Conservation (phyloP, 164 flowering plant species). For the Cinnamomum chago region DNA sequence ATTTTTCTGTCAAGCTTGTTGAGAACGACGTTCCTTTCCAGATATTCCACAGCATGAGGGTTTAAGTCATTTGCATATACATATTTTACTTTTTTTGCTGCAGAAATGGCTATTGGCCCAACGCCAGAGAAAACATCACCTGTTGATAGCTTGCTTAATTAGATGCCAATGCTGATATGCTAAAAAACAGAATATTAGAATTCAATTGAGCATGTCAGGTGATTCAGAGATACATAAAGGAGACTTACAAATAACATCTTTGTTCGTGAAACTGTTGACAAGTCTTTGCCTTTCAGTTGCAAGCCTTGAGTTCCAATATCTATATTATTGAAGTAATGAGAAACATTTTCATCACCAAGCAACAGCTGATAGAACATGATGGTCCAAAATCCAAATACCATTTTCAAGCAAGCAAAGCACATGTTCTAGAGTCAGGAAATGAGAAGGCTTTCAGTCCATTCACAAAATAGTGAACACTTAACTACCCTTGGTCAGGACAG, state of each 20-base stretch:
- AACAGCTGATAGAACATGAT: background rate
- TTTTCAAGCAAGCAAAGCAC: background rate
- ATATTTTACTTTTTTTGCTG: conserved; percentile 80
- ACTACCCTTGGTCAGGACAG: too few relatives aligned
- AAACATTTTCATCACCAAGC: background rate
- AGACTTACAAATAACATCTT: conserved; percentile 84
- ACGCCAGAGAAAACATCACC: conserved; percentile 98
- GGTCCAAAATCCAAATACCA: background rate
- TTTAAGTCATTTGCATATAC: conserved; percentile 96
- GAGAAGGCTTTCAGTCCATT: background rate
- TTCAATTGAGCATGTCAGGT: background rate
- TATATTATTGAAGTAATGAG: conserved; percentile 14
- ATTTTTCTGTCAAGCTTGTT: conserved; percentile 83
- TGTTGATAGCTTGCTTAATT: conserved; percentile 18
- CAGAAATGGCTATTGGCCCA: conserved; percentile 83
- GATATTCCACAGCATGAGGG: conserved; percentile 78
- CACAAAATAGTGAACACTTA: too few relatives aligned
- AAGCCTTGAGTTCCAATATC: conserved; percentile 95
- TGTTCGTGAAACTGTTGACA: conserved; percentile 47
- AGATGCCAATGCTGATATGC: background rate
- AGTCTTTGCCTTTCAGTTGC: conserved; percentile 94
- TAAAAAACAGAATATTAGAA: background rate
- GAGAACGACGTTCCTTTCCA: conserved; percentile 66
- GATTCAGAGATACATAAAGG: background rate
- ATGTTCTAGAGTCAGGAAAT: background rate